phyloP scores from a whole-genome alignment of 257 asterid genomes.

The Nemophila menziesii region DNA sequence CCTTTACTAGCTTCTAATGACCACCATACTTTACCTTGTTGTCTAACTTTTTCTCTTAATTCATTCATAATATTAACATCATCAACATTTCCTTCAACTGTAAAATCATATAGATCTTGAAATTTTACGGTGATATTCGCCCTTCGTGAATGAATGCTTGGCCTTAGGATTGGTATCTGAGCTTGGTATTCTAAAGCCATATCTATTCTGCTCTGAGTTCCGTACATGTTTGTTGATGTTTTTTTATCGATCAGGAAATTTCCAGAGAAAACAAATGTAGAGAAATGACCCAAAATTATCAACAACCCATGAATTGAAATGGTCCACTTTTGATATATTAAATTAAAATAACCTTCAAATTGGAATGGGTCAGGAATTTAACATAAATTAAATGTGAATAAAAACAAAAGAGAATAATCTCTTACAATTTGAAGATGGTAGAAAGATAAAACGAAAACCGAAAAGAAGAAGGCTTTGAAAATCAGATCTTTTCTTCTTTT shows the following conservation, averaged over 20 bases:
- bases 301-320: neutral
- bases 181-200: slow-evolving; percentile 57
- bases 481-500: neutral
- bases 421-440: no score
- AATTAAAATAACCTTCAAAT: neutral
- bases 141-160: slow-evolving; percentile 84
- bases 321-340: neutral
- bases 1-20: slow-evolving; percentile 83
- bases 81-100: slow-evolving; percentile 96
- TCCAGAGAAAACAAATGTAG: no score
- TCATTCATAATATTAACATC: slow-evolving; percentile 96
- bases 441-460: no score
- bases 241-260: neutral
- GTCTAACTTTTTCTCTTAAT: slow-evolving; percentile 91
- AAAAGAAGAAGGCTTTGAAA: neutral
- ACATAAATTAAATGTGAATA: no score
- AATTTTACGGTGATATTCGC: slow-evolving; percentile 87
- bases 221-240: slow-evolving; percentile 39
- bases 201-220: slow-evolving; percentile 49
- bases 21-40: slow-evolving; percentile 96
- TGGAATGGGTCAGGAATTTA: neutral
- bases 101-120: slow-evolving; percentile 89
- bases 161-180: slow-evolving; percentile 64
- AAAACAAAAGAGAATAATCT: no score
- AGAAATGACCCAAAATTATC: neutral